phyloP scores from a whole-genome alignment of 805 yeast species.

The Cyberlindnera petersonii region DNA sequence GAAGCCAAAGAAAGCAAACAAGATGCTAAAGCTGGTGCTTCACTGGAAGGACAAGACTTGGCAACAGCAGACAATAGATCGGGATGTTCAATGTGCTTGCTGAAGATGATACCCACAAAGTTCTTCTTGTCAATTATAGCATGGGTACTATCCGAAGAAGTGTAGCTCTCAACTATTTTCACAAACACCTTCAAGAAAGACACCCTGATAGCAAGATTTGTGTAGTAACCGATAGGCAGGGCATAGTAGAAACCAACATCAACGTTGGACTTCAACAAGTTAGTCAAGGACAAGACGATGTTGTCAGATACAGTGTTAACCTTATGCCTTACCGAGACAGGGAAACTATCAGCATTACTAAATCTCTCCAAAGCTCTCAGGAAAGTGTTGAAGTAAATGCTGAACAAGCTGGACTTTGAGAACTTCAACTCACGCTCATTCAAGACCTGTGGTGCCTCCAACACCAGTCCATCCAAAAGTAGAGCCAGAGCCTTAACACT shows the following conservation, averaged over 20 bases:
- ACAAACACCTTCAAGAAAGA: conserved; percentile 78
- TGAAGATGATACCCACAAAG: conserved; percentile 28
- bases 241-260: conserved; percentile 76
- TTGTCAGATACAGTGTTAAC: conserved; percentile 54
- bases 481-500: conserved; percentile 55
- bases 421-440: conserved; percentile 49
- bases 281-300: conserved; percentile 61
- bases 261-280: conserved; percentile 65
- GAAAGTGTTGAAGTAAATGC: conserved; percentile 64
- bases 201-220: conserved; percentile 57
- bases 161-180: conserved; percentile 46
- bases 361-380: conserved; percentile 39
- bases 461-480: conserved; percentile 50
- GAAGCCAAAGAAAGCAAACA: conserved; percentile 56
- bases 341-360: conserved; percentile 32
- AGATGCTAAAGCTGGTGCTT: conserved; percentile 67
- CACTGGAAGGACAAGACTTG: conserved; percentile 59
- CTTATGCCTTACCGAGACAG: conserved; percentile 46
- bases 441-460: conserved; percentile 56
- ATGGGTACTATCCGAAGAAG: conserved; percentile 19
- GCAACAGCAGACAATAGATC: conserved; percentile 50
- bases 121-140: conserved; percentile 27
- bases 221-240: conserved; percentile 73
- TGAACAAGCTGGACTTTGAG: conserved; percentile 58
- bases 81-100: conserved; percentile 33